phyloP scores from a whole-genome alignment of 2,329 filamentous ascomycete species.

The Amauroascus niger region DNA sequence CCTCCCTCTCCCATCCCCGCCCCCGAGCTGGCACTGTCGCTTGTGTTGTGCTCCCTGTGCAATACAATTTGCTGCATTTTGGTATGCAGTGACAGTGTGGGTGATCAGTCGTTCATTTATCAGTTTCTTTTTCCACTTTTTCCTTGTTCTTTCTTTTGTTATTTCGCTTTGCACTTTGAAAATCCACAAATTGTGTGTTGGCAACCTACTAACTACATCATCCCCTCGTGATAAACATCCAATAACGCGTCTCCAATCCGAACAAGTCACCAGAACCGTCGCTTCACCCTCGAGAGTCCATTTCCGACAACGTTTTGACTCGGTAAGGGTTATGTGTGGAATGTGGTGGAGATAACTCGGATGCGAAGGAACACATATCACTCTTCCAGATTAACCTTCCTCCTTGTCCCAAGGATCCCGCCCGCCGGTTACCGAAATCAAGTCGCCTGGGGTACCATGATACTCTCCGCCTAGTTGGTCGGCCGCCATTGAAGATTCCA shows the following conservation, averaged over 20 bases:
- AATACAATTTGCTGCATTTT: constrained; percentile 19
- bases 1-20: constrained; percentile 22
- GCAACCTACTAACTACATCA: constrained; percentile 9
- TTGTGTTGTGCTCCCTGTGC: constrained; percentile 31
- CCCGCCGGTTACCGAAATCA: not conserved
- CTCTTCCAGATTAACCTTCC: not conserved
- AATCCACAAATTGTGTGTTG: constrained; percentile 11
- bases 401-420: constrained; percentile 3
- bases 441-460: constrained; percentile 1
- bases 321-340: not conserved
- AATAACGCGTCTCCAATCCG: constrained; percentile 10
- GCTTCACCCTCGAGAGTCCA: not conserved
- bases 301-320: not conserved
- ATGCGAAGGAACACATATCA: not conserved
- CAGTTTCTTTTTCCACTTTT: constrained; percentile 15
- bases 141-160: constrained; percentile 14
- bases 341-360: constrained; percentile 1
- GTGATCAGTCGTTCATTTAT: constrained; percentile 21
- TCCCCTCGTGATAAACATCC: not conserved
- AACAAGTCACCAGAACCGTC: not conserved
- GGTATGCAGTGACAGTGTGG: constrained; percentile 15
- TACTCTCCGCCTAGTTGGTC: not conserved
- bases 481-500: not conserved
- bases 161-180: constrained; percentile 15
- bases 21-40: constrained; percentile 24